A percentile compares a stretch with the other conserved stretches of the same genome.
These are phyloP conservation scores for Podospora anserina DNA, from an alignment of 495 filamentous ascomycete species.

Conservation along the genomic window DNA sequence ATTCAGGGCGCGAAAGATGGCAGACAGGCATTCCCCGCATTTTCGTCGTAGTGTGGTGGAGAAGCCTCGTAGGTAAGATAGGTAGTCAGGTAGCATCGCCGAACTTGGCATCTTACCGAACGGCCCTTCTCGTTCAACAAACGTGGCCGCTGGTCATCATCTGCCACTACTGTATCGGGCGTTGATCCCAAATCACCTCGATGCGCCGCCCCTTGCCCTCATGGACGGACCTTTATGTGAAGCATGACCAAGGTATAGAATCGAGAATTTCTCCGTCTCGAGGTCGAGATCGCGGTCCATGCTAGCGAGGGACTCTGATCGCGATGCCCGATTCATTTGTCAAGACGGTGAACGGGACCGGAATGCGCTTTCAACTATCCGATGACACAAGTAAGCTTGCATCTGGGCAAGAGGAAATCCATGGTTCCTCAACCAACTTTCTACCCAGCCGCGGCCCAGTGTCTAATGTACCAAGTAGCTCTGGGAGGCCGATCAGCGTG, in stretches of 20 bases:
- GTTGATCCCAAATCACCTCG: constrained; percentile 2
- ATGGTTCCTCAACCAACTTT: background rate
- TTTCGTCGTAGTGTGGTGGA: background rate
- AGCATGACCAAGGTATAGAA: background rate
- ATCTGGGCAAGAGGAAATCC: background rate
- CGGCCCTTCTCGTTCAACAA: background rate
- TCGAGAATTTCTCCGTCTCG: no score
- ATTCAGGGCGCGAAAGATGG: background rate
- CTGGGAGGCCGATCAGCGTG: background rate
- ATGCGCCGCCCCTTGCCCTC: background rate
- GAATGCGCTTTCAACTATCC: background rate
- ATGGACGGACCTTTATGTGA: background rate
- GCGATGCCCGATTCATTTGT: background rate
- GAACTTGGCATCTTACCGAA: background rate
- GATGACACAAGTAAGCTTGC: background rate
- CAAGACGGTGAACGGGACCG: background rate
- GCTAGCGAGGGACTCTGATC: background rate
- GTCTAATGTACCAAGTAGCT: no score
- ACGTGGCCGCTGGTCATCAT: background rate
- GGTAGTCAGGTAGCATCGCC: background rate
- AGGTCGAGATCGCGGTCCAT: background rate
- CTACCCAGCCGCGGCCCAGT: background rate
- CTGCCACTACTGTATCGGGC: background rate
- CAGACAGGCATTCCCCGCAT: constrained; percentile 13
- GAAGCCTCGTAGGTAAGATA: background rate